Percentiles rank a stretch among this genome's conserved stretches.
Evolutionary conservation across 2,329 filamentous ascomycete species (phyloP).

Genomic region (Graphium sp.): DNA sequence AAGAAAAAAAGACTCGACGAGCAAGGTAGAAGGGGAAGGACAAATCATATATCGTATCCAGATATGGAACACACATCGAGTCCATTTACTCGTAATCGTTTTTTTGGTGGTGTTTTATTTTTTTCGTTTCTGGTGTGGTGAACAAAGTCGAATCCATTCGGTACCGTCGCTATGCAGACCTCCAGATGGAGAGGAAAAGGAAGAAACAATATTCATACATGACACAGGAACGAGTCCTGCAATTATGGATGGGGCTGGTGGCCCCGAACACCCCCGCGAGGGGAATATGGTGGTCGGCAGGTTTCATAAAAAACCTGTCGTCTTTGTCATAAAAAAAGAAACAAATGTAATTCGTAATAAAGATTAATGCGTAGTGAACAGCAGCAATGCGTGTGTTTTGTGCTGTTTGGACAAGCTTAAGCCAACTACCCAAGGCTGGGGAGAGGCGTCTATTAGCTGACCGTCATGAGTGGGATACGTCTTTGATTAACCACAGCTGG

Average conservation of each 20-base stretch:
- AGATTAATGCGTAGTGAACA: neutral
- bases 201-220: neutral
- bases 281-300: neutral
- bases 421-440: neutral
- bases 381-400: too few species aligned
- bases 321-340: too few species aligned
- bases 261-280: too few species aligned
- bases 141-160: neutral
- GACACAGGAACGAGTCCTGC: neutral
- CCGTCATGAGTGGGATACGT: slow-evolving; percentile 49
- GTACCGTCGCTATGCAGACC: slow-evolving; percentile 18
- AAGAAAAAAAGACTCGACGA: slow-evolving; percentile 6
- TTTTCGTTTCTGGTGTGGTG: too few species aligned
- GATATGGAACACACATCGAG: neutral
- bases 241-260: slow-evolving; percentile 3
- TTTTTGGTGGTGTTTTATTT: too few species aligned
- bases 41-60: neutral
- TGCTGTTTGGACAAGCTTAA: too few species aligned
- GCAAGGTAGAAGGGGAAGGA: slow-evolving; percentile 7
- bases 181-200: slow-evolving; percentile 1
- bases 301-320: neutral
- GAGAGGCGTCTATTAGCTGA: slow-evolving; percentile 20
- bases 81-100: neutral
- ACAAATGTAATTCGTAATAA: slow-evolving; percentile 1
- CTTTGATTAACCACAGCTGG: slow-evolving; percentile 11